Evolutionary conservation across 1,284 basidiomycete genomes (phyloP).

Genomic region (Vanrija sp.): DNA sequence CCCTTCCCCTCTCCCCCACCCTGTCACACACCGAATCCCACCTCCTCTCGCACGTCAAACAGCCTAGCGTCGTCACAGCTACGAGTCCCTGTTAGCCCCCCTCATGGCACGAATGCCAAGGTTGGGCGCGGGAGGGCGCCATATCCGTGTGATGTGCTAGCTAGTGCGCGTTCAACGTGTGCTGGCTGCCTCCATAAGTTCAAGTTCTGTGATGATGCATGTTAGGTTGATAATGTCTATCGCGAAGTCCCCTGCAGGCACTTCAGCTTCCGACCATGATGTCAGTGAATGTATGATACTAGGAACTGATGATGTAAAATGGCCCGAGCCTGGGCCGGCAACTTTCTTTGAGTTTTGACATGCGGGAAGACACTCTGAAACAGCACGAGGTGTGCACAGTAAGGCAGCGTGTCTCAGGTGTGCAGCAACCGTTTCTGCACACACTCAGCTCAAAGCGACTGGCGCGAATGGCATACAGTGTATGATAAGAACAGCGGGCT

Average conservation of each 20-base stretch:
- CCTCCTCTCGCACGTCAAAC: conserved; percentile 4
- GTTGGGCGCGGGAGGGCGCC: conserved; percentile 44
- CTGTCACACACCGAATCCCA: conserved; percentile 2
- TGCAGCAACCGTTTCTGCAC: no score
- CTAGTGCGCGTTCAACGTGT: neutral
- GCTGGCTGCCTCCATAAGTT: neutral
- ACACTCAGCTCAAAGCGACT: no score
- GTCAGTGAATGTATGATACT: no score
- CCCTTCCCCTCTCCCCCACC: conserved; percentile 5
- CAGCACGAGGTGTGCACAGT: no score
- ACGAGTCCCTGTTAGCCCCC: conserved; percentile 32
- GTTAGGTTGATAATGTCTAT: neutral
- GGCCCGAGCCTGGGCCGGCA: no score
- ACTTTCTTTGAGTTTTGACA: no score
- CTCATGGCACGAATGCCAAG: conserved; percentile 16
- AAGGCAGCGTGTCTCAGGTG: no score
- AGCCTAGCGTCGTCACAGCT: conserved; percentile 16
- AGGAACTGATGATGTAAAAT: no score
- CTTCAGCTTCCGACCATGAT: no score
- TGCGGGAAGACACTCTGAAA: no score
- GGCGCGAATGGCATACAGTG: no score
- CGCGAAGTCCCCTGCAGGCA: neutral
- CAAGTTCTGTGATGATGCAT: conserved; percentile 4
- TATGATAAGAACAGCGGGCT: no score
- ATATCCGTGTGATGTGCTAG: neutral